phyloP scores from a whole-genome alignment of 2,329 filamentous ascomycete genomes.

The Scedosporium boydii region DNA sequence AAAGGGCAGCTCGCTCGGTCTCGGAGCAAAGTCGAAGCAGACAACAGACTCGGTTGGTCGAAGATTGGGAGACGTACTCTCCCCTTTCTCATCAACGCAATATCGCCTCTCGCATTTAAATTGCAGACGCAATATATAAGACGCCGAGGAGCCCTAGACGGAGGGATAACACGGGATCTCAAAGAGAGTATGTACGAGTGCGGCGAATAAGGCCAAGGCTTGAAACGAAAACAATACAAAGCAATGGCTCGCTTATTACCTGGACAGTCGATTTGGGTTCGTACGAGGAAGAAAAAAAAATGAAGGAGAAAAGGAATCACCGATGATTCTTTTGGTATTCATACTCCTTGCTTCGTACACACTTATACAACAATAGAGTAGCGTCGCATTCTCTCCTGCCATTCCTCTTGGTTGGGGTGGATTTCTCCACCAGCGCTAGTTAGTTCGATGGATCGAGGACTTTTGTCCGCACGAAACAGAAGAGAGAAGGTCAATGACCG shows the following conservation, averaged over 20 bases:
- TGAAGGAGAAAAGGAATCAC: not conserved
- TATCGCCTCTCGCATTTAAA: constrained; percentile 32
- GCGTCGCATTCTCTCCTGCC: not conserved
- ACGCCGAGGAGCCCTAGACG: constrained; percentile 20
- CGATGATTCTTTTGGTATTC: not conserved
- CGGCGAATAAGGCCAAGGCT: not conserved
- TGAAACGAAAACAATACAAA: not conserved
- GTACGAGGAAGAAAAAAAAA: not conserved
- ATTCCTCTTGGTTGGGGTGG: not conserved
- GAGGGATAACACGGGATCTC: constrained; percentile 9
- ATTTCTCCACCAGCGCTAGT: not conserved
- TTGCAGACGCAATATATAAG: constrained; percentile 30
- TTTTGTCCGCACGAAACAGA: not conserved
- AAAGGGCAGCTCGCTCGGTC: constrained; percentile 19
- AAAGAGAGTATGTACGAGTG: not conserved
- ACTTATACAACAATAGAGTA: not conserved
- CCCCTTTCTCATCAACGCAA: constrained; percentile 25
- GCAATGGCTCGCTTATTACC: not conserved
- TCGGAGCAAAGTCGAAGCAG: not conserved
- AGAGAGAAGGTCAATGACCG: not conserved
- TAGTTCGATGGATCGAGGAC: not conserved
- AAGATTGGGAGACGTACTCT: constrained; percentile 24
- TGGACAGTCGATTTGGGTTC: not conserved
- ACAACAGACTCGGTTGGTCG: constrained; percentile 9
- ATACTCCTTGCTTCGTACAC: not conserved